Conservation (phyloP, 2,329 filamentous ascomycete species). For the Calonectria hawksworthii region DNA sequence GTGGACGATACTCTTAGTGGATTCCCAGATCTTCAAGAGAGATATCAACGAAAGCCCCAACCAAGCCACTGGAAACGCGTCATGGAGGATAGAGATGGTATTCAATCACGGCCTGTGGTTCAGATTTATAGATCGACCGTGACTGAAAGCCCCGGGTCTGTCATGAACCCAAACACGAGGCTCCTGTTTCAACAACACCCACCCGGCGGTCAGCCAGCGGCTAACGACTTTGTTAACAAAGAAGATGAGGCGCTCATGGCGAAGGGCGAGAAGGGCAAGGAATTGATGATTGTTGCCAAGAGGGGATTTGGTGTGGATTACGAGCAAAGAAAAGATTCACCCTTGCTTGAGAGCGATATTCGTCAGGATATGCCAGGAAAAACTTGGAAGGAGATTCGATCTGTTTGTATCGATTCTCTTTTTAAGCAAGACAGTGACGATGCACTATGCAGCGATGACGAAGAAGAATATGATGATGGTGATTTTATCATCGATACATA, state of each 20-base stretch:
- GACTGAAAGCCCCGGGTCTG: background rate
- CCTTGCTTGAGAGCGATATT: background rate
- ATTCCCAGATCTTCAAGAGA: background rate
- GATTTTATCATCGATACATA: background rate
- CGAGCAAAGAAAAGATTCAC: conserved; percentile 6
- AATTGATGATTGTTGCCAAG: conserved; percentile 12
- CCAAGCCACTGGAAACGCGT: background rate
- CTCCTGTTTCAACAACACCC: background rate
- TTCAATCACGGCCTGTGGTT: conserved; percentile 14
- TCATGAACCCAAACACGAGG: background rate
- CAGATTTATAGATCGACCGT: conserved; percentile 19
- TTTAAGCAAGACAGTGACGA: background rate
- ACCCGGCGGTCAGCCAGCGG: background rate
- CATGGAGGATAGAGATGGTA: background rate
- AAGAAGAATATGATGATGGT: background rate
- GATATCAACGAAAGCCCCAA: conserved; percentile 24
- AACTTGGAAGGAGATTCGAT: conserved; percentile 12
- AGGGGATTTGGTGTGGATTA: conserved; percentile 17
- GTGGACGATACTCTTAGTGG: background rate
- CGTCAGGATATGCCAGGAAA: background rate
- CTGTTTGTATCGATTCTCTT: background rate
- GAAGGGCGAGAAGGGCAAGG: conserved; percentile 4
- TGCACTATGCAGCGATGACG: background rate
- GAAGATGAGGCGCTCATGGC: conserved; percentile 6
- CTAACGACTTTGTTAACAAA: background rate